Conservation (phyloP, 2,329 filamentous ascomycete species). For the Penicillium glabrum region DNA sequence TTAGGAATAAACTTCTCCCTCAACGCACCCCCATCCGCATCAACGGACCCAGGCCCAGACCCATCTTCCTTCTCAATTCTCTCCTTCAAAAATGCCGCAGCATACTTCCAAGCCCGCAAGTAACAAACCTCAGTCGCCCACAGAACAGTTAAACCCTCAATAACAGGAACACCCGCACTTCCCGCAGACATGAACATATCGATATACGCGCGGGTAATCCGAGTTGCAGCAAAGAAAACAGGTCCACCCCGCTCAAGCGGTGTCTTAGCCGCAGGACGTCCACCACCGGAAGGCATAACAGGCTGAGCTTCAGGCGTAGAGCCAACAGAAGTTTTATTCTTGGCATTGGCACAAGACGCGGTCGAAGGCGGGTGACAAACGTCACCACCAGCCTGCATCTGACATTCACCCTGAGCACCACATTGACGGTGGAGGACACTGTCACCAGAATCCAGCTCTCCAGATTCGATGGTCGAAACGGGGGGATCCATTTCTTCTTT, state of each 20-base stretch:
- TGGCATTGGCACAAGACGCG: neutral
- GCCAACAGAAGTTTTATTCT: neutral
- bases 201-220: conserved; percentile 56
- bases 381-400: conserved; percentile 16
- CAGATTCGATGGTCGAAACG: neutral
- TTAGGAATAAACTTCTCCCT: conserved; percentile 66
- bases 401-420: conserved; percentile 20
- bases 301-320: neutral
- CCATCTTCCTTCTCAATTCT: conserved; percentile 11
- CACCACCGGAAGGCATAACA: neutral
- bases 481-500: neutral
- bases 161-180: conserved; percentile 51
- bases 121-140: conserved; percentile 74
- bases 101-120: conserved; percentile 57
- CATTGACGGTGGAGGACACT: conserved; percentile 14
- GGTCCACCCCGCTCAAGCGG: conserved; percentile 10
- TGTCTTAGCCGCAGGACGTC: neutral
- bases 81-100: conserved; percentile 33
- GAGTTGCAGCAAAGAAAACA: conserved; percentile 36
- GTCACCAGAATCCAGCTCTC: neutral
- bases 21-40: conserved; percentile 65
- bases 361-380: conserved; percentile 9
- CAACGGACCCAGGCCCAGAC: conserved; percentile 38
- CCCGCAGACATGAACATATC: conserved; percentile 61
- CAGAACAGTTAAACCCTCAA: conserved; percentile 71